Base-by-base conservation (phyloP, 208 protist genomes). In the Vickermania ingenoplastis region DNA sequence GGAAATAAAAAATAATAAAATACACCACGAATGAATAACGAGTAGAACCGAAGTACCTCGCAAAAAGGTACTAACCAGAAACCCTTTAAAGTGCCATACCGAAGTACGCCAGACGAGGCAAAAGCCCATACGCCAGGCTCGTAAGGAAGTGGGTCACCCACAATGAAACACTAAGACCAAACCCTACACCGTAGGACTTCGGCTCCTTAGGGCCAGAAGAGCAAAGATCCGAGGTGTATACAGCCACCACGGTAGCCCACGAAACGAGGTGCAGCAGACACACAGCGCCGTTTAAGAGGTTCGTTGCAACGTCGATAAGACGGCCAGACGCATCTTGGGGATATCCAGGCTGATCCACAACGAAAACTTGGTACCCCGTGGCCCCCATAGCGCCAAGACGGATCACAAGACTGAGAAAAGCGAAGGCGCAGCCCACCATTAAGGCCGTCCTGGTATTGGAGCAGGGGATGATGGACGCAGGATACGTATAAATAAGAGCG, bases 391-490 rank as follows among this genome's bases (percentile, higher is more conserved):
- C 53, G 11, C 25, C 31, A 0, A 65, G 31, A 14, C 74, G 65
- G 31, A 78, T 56, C 49, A 89, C 64, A 31, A 92, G 78, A 25
- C 77, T 68, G 7, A 92, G n/a, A 41, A 92, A 88, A 28, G 77
- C 78, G 31, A 92, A 86, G 17, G 82, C 86, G 0, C 81, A 70
- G 3, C 77, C 86, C 3, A 73, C 55, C 53, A 80, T 69, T 41
- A 92, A 54, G 24, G 41, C 59, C 0, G 25, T 48, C 48, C 66
- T 71, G 28, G 71, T 55, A 13, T 29, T 25, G 0, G 7, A 54
- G 64, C 75, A 86, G 17, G 54, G 21, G 31, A 81, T 67, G 36
- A 89, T 27, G 3, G 56, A 63, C 14, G 72, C 75, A 1, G 62
- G 67, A 27, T 53, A 29, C 1, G 59, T 73, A 60, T 89, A 92